Percentiles rank a stretch among this genome's conserved stretches.
Evolutionary conservation across 371 early-diverging fungal species (phyloP).

Genomic region (Apophysomyces trapeziformis): DNA sequence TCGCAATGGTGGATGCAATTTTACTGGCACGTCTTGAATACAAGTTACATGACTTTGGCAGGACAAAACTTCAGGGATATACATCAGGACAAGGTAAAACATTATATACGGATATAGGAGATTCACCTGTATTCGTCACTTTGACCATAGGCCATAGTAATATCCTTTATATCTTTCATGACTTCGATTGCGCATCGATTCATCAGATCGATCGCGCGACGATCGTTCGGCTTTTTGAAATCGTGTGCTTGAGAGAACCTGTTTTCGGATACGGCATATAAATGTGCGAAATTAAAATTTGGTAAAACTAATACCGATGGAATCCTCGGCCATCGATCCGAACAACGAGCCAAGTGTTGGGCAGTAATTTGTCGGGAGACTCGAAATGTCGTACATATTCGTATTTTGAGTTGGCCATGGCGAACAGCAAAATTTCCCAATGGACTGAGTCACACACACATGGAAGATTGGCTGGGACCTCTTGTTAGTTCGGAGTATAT

Average conservation of each 20-base stretch:
- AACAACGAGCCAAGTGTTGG: conserved; percentile 88
- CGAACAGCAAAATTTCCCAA: not conserved
- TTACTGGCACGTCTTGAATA: conserved; percentile 88
- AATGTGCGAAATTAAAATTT: not conserved
- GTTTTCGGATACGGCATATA: not conserved
- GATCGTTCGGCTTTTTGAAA: conserved; percentile 94
- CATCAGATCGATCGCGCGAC: conserved; percentile 83
- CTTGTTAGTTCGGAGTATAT: not conserved
- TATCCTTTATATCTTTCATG: conserved; percentile 83
- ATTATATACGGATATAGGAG: not conserved
- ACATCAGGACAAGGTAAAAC: not conserved
- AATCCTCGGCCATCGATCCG: conserved; percentile 95
- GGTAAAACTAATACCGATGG: conserved; percentile 60
- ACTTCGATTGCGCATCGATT: conserved; percentile 81
- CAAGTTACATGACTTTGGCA: conserved; percentile 66
- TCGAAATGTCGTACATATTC: conserved; percentile 95
- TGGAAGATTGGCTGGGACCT: not conserved
- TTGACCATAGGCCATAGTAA: conserved; percentile 89
- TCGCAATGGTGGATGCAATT: conserved; percentile 82
- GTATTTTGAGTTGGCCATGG: conserved; percentile 90
- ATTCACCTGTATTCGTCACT: conserved; percentile 89
- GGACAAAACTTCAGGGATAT: conserved; percentile 66
- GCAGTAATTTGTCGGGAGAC: conserved; percentile 72
- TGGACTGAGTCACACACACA: not conserved
- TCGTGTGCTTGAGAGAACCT: conserved; percentile 84